Evolutionary conservation across 2,329 filamentous ascomycete species (phyloP).

Genomic region (Apiospora koreana): DNA sequence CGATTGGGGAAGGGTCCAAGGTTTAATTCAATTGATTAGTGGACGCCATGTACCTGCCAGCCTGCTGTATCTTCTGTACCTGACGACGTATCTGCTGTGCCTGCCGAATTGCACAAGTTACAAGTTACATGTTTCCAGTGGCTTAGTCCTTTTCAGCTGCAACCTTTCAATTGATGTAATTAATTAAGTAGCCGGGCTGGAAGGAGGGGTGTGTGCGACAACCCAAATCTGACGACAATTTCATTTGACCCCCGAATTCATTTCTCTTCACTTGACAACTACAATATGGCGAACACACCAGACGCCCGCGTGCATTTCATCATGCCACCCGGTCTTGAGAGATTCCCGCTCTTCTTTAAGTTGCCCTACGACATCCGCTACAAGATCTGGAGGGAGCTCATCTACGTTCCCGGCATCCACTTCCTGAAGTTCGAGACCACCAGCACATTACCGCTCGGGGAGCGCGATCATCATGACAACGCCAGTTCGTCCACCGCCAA

Average conservation of each 20-base stretch:
- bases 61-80: too few species aligned
- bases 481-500: neutral
- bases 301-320: constrained; percentile 19
- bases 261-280: too few species aligned
- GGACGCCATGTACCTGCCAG: too few species aligned
- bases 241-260: too few species aligned
- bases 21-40: too few species aligned
- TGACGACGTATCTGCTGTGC: too few species aligned
- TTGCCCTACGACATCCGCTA: constrained; percentile 32
- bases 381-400: constrained; percentile 28
- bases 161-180: too few species aligned
- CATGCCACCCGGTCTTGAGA: constrained; percentile 24
- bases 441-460: neutral
- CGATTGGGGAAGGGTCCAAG: too few species aligned
- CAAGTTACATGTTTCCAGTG: too few species aligned
- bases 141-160: neutral
- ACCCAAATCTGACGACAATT: neutral
- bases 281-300: constrained; percentile 3
- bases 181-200: too few species aligned
- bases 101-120: too few species aligned
- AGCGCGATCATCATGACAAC: constrained; percentile 6
- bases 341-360: constrained; percentile 25
- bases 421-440: constrained; percentile 29
- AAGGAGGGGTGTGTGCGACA: neutral
- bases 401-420: constrained; percentile 32